These are phyloP conservation scores for Catenaria anguillulae DNA, from an alignment of 371 early-diverging fungal species.

Conservation along the genomic window DNA sequence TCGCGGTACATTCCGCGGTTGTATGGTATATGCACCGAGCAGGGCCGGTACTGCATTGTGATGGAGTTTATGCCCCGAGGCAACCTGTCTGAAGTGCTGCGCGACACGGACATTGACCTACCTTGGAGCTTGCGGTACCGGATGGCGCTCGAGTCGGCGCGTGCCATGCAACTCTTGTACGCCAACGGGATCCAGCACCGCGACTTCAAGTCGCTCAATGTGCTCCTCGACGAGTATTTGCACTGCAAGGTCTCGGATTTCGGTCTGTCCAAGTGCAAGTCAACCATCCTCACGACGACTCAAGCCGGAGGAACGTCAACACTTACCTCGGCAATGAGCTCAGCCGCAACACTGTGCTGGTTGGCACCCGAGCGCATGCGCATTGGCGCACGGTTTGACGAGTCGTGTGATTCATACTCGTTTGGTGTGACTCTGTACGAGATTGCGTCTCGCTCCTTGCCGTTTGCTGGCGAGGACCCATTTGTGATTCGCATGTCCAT, in stretches of 20 bases:
- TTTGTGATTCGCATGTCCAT: background rate
- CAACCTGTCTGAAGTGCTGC: slow-evolving; percentile 22
- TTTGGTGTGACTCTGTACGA: slow-evolving; percentile 27
- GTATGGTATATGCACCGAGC: background rate
- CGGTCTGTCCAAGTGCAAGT: slow-evolving; percentile 16
- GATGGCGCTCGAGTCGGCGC: slow-evolving; percentile 25
- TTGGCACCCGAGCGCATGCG: slow-evolving; percentile 31
- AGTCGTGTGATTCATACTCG: slow-evolving; percentile 21
- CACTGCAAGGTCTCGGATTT: slow-evolving; percentile 29
- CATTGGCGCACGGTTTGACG: slow-evolving; percentile 22
- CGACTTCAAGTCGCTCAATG: slow-evolving; percentile 6
- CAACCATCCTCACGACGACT: slow-evolving; percentile 12
- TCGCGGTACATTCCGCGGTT: background rate
- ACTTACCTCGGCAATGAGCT: too few relatives aligned
- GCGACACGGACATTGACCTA: slow-evolving; percentile 10
- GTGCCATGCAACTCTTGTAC: slow-evolving; percentile 27
- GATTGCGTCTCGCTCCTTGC: slow-evolving; percentile 13
- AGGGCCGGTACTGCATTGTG: slow-evolving; percentile 15
- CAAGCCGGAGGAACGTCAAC: too few relatives aligned
- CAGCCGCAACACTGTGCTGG: slow-evolving; percentile 17
- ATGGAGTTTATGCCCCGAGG: slow-evolving; percentile 25
- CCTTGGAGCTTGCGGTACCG: slow-evolving; percentile 16
- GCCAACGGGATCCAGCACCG: slow-evolving; percentile 23
- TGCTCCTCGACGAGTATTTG: slow-evolving; percentile 18
- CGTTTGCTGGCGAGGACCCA: slow-evolving; percentile 6